Percentiles rank a stretch among this genome's conserved stretches.
Evolutionary conservation across 345 rosid species (phyloP).

Genomic region (Heritiera fomes): DNA sequence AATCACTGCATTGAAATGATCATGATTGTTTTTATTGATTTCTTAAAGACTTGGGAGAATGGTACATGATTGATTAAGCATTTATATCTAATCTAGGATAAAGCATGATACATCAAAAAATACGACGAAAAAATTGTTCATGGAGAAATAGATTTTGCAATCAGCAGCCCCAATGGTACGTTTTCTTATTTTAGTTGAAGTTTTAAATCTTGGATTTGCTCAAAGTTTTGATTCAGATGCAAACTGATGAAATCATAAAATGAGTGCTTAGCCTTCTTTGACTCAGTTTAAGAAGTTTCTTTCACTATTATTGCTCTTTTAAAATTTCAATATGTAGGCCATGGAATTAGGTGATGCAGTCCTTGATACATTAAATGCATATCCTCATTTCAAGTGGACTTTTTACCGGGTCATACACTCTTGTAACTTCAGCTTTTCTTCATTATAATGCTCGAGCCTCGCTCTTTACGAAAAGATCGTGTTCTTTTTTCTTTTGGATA

Average conservation of each 20-base stretch:
- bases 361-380: not conserved
- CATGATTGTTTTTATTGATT: not conserved
- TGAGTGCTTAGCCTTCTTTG: not conserved
- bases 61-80: not conserved
- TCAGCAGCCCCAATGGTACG: not conserved
- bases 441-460: not conserved
- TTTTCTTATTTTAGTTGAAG: not conserved
- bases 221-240: not conserved
- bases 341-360: not conserved
- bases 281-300: not conserved
- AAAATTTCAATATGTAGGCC: not conserved
- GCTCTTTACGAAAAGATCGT: not conserved
- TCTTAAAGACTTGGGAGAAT: not conserved
- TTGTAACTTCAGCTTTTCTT: not conserved
- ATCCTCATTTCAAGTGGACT: not conserved
- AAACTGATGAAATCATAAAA: not conserved
- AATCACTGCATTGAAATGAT: slow-evolving; percentile 14
- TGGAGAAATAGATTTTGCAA: not conserved
- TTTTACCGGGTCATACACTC: not conserved
- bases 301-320: not conserved
- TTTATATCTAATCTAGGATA: not conserved
- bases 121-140: not conserved
- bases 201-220: not conserved
- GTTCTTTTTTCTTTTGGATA: not conserved
- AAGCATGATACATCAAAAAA: not conserved